Base-by-base conservation (phyloP, 2,329 filamentous ascomycete species). In the Penicillium sp. region DNA sequence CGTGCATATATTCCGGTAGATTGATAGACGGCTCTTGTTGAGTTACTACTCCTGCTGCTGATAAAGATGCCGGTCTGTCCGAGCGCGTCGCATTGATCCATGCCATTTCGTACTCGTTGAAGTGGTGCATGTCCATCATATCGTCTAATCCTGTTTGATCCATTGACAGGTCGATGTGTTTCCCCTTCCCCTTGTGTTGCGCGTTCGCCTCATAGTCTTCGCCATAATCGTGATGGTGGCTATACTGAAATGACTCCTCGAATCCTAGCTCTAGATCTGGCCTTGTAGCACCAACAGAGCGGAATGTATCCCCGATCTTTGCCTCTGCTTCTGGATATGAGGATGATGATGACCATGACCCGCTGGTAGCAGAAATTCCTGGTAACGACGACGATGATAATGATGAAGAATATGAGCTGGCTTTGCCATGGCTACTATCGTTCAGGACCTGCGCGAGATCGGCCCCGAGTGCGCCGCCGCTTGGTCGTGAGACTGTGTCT, bases 401-500 rank as follows among this genome's bases (percentile, higher is more conserved):
- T 12, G 18, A 43, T 20, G 23, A 8, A 16, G 45, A 21, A 45
- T 62, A 60, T 9, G 59, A 58, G 52, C 65, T 30, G 61, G 62
- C 55, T 55, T 66, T 63, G 57, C 62, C 56, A 64, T 55, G 55
- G 7, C 20, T n/a, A 33, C 60, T 59, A 59, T 43, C 53, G 40
- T 30, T 64, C 57, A 62, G 59, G 14, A 64, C 47, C 14, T 64
- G 60, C 9, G 64, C 62, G 18, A 65, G 52, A 57, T 68, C 65
- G 20, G 59, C 51, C 2, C 63, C 58, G 9, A 65, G 51, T 21
- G 21, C 48, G 20, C 48, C 30, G 28, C 38, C 53, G 21, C 53
- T 49, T 3, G 66, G 59, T 21, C 62, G 55, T 45, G 58, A 60
- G 47, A 76, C 68, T n/a, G 66, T 62, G 60, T 66, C 68, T 21